phyloP scores from a whole-genome alignment of 75 land plant genomes.

The Picea glauca region DNA sequence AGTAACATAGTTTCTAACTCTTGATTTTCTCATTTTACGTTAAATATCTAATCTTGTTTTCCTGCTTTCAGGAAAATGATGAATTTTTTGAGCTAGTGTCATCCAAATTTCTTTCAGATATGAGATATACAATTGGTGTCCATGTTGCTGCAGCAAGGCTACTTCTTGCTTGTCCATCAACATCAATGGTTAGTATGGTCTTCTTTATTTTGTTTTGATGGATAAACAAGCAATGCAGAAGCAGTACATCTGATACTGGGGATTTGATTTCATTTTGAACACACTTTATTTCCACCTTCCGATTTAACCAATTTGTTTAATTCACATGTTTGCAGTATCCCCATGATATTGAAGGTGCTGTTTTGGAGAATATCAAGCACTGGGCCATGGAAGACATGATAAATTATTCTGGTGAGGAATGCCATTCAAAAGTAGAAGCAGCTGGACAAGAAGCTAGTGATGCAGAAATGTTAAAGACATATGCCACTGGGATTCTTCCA shows the following conservation, averaged over 20 bases:
- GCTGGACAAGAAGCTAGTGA: constrained; percentile 41
- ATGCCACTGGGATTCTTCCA: constrained; percentile 82
- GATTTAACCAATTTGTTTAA: neutral
- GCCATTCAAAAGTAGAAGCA: constrained; percentile 20
- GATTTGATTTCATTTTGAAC: neutral
- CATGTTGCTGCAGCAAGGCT: constrained; percentile 88
- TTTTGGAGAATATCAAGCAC: constrained; percentile 62
- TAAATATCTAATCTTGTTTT: neutral
- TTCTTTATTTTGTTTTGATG: neutral
- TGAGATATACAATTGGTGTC: constrained; percentile 54
- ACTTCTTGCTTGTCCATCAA: constrained; percentile 67
- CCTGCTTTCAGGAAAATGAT: constrained; percentile 84
- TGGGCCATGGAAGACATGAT: constrained; percentile 74
- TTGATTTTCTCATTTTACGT: neutral
- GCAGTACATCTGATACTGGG: neutral
- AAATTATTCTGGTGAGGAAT: constrained; percentile 28
- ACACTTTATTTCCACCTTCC: neutral
- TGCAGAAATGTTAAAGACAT: constrained; percentile 81
- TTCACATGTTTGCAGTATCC: constrained; percentile 70
- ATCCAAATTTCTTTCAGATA: constrained; percentile 63
- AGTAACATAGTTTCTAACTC: neutral
- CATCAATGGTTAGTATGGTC: constrained; percentile 61
- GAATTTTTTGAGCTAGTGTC: constrained; percentile 91
- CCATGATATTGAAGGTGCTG: constrained; percentile 81
- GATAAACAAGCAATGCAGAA: neutral